Evolutionary conservation across 2,329 filamentous ascomycete species (phyloP), one percentile per base, ranked within the genome.

Genomic region (Polychaeton citri): DNA sequence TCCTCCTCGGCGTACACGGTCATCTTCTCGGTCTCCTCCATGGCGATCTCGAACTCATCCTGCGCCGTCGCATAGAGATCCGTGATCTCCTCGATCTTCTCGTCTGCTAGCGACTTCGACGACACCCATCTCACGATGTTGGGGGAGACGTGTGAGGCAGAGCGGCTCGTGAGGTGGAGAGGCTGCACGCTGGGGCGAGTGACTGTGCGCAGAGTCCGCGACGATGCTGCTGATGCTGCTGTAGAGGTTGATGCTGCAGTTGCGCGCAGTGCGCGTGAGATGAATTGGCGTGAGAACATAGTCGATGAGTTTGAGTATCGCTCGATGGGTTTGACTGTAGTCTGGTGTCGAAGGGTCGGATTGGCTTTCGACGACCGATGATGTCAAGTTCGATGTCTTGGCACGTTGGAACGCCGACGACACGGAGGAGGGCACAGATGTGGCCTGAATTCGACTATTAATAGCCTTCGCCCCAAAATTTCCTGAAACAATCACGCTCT

Each of bases 1-100:
- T 74, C 69, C 18, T 68, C 68, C 13, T 64, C 59, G 2, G 71
- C 71, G 51, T 74, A 74, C 20, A 71, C 64, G 8, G 67, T 68
- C 38, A 66, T 64, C 53, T 69, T 71, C 43, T 65, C 60, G 13
- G 64, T 68, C 47, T 69, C 66, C 41, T 71, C 67, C 37, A 60
- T 56, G 19, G 66, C 66, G 20, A 68, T 68, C 38, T 71, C 65
- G 45, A 69, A 69, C 51, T 59, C 57, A 36, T 59, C 56, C 38
- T 51, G 52, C 5, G 57, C 56, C n/a, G 55, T 58, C 13, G 53
- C 49, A 41, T 54, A 62, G 21, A 61, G 48, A 38, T 62, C 59
- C n/a, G 55, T 57, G 34, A 62, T 58, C 30, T 60, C 57, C 28
- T 62, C 59, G 37, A 62, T 59, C 31, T 53, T 55, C 36, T 55